Evolutionary conservation across 1,284 basidiomycete genomes (phyloP).

Genomic region (Ganoderma sp.): DNA sequence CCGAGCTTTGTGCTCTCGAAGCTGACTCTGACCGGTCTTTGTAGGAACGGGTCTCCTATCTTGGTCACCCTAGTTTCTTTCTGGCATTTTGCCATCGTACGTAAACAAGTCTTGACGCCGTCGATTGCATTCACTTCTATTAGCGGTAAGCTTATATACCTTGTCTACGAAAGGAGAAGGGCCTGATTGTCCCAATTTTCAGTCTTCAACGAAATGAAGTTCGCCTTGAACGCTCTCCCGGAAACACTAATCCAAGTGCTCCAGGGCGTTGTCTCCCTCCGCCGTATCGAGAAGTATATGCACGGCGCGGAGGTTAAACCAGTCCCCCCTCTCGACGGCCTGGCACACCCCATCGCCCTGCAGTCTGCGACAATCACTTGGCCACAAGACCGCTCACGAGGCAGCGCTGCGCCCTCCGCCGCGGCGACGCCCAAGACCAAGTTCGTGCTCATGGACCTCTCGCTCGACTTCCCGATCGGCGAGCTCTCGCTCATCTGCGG

Average conservation of each 20-base stretch:
- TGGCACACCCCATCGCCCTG: constrained; percentile 69
- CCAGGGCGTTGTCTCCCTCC: constrained; percentile 84
- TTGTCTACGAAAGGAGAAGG: neutral
- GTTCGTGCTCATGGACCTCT: constrained; percentile 84
- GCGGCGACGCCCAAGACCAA: constrained; percentile 77
- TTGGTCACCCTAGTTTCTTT: constrained; percentile 80
- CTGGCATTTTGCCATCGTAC: constrained; percentile 82
- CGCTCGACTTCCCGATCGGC: constrained; percentile 78
- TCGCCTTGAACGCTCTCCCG: constrained; percentile 83
- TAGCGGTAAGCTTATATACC: neutral
- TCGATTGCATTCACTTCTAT: constrained; percentile 84
- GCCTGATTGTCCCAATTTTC: constrained; percentile 22
- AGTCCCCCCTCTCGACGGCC: constrained; percentile 62
- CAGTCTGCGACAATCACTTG: constrained; percentile 89
- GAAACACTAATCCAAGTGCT: constrained; percentile 90
- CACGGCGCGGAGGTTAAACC: constrained; percentile 70
- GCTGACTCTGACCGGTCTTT: neutral
- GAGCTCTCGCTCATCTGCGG: constrained; percentile 86
- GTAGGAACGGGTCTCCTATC: constrained; percentile 75
- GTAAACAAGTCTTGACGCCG: constrained; percentile 75
- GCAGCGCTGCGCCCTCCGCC: constrained; percentile 52
- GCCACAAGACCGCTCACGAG: constrained; percentile 73
- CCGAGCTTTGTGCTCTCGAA: neutral
- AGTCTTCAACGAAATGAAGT: constrained; percentile 90
- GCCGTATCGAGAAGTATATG: constrained; percentile 91